These are phyloP conservation scores for Alternaria tenuissima DNA, from an alignment of 2,329 filamentous ascomycete genomes.

Conservation along the genomic window DNA sequence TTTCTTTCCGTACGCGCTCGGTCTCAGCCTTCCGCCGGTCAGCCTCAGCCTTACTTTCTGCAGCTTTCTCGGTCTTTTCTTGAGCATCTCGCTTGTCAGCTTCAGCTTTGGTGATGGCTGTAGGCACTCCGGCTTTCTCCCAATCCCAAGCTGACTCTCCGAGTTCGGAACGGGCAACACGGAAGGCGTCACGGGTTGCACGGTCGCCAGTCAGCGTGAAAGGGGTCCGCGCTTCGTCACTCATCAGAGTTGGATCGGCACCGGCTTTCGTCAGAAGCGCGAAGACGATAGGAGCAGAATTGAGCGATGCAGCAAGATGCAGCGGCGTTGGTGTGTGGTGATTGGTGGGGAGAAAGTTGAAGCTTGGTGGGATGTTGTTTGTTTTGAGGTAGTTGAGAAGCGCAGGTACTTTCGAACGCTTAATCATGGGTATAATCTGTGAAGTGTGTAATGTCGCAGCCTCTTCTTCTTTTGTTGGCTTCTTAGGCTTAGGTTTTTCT, in stretches of 20 bases:
- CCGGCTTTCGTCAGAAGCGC: slow-evolving; percentile 78
- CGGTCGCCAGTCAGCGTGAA: slow-evolving; percentile 91
- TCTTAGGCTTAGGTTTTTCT: slow-evolving; percentile 60
- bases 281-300: slow-evolving; percentile 77
- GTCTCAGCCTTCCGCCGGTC: slow-evolving; percentile 77
- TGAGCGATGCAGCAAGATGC: slow-evolving; percentile 84
- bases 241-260: slow-evolving; percentile 73
- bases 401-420: slow-evolving; percentile 87
- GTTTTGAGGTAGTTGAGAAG: slow-evolving; percentile 83
- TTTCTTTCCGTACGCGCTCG: slow-evolving; percentile 70
- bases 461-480: slow-evolving; percentile 85
- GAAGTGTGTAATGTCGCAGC: slow-evolving; percentile 82
- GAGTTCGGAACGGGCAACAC: slow-evolving; percentile 82
- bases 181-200: slow-evolving; percentile 87
- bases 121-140: slow-evolving; percentile 76
- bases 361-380: slow-evolving; percentile 75
- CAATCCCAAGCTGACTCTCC: slow-evolving; percentile 82
- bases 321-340: slow-evolving; percentile 84
- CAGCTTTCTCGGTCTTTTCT: slow-evolving; percentile 74
- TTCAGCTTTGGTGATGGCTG: slow-evolving; percentile 74
- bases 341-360: slow-evolving; percentile 75
- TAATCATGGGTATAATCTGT: slow-evolving; percentile 86
- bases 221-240: slow-evolving; percentile 77
- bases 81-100: slow-evolving; percentile 72
- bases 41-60: slow-evolving; percentile 67